Conservation (phyloP, 345 rosid genomes). For the Angophora floribunda region DNA sequence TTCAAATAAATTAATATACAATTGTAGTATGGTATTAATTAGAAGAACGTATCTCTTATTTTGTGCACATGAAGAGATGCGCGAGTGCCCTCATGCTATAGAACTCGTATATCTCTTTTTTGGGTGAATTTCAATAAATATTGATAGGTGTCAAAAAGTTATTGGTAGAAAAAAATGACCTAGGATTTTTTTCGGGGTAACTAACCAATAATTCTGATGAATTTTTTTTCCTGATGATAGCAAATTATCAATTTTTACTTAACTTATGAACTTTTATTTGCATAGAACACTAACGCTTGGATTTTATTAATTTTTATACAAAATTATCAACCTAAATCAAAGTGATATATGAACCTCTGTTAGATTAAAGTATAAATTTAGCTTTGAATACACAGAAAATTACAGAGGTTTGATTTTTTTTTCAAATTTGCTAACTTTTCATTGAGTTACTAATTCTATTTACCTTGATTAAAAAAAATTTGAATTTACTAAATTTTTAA, state of each 20-base stretch:
- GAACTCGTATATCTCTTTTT: not conserved
- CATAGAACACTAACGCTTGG: not conserved
- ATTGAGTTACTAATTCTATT: not conserved
- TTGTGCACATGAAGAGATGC: not conserved
- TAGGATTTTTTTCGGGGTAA: not conserved
- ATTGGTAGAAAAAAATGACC: not conserved
- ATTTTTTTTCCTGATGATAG: not conserved
- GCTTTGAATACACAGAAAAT: not conserved
- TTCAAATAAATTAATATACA: not conserved
- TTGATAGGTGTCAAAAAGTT: not conserved
- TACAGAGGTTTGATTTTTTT: not conserved
- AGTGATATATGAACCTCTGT: not conserved
- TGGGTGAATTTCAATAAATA: not conserved
- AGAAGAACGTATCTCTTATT: not conserved
- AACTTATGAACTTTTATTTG: not conserved
- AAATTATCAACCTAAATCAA: not conserved
- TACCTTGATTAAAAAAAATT: not conserved
- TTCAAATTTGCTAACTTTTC: not conserved
- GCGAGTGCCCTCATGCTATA: not conserved
- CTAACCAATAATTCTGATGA: not conserved
- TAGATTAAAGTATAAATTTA: not conserved
- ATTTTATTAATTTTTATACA: not conserved
- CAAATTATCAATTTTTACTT: not conserved
- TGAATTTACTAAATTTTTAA: not conserved
- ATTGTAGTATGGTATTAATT: not conserved